phyloP scores from a whole-genome alignment of 2,329 filamentous ascomycete genomes.

The Ascochyta koolunga region DNA sequence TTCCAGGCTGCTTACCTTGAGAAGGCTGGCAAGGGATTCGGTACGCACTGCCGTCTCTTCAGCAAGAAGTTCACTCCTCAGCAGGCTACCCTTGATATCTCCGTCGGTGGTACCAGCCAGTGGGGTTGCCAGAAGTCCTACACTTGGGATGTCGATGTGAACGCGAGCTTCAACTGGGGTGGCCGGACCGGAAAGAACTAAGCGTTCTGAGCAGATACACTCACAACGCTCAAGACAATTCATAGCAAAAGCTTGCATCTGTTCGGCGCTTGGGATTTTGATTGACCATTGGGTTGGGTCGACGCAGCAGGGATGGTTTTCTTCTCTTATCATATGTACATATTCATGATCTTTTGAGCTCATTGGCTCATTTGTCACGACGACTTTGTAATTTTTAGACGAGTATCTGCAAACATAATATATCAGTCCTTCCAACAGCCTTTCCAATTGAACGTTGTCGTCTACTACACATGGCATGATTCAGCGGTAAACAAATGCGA shows the following conservation, averaged over 20 bases:
- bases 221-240: neutral
- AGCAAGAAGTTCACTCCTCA: slow-evolving; percentile 27
- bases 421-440: neutral
- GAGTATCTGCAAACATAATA: slow-evolving; percentile 6
- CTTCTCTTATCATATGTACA: slow-evolving; percentile 15
- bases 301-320: neutral
- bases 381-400: slow-evolving; percentile 1
- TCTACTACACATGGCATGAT: neutral
- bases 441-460: neutral
- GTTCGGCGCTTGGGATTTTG: slow-evolving; percentile 6
- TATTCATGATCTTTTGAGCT: slow-evolving; percentile 17
- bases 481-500: no score
- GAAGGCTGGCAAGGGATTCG: slow-evolving; percentile 29
- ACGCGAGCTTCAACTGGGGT: slow-evolving; percentile 31
- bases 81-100: slow-evolving; percentile 30
- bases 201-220: neutral
- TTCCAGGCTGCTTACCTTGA: slow-evolving; percentile 34
- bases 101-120: slow-evolving; percentile 10
- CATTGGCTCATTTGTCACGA: slow-evolving; percentile 12
- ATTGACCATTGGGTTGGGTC: neutral
- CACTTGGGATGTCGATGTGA: slow-evolving; percentile 30
- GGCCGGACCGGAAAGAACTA: slow-evolving; percentile 17
- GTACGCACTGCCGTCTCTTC: slow-evolving; percentile 37
- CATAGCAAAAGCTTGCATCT: slow-evolving; percentile 1
- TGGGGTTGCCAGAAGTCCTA: slow-evolving; percentile 35